phyloP scores from a whole-genome alignment of 2,329 filamentous ascomycete species.

The Lecanosticta acicola region DNA sequence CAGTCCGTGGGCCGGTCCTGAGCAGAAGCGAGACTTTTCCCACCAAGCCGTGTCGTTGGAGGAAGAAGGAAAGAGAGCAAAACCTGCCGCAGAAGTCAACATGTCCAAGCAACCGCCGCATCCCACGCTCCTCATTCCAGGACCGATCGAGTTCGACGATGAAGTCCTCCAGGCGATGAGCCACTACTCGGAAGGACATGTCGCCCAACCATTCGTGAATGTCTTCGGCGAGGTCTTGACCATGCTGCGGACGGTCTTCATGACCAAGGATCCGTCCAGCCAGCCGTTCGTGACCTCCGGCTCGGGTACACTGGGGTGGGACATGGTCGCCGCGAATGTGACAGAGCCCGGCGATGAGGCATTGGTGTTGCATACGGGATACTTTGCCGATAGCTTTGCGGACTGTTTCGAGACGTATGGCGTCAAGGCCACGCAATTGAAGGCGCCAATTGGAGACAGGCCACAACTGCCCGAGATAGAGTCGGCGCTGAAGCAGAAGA shows the following conservation, averaged over 20 bases:
- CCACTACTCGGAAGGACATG: conserved; percentile 93
- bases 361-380: conserved; percentile 89
- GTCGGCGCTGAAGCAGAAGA: conserved; percentile 78
- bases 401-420: conserved; percentile 90
- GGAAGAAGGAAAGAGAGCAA: conserved; percentile 25
- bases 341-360: conserved; percentile 84
- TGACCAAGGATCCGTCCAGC: conserved; percentile 71
- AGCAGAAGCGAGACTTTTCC: conserved; percentile 25
- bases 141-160: conserved; percentile 98
- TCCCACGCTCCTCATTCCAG: conserved; percentile 83
- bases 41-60: conserved; percentile 19
- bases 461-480: conserved; percentile 85
- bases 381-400: conserved; percentile 93
- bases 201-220: conserved; percentile 80
- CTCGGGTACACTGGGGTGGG: conserved; percentile 94
- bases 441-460: conserved; percentile 79
- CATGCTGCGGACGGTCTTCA: conserved; percentile 88
- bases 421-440: conserved; percentile 81
- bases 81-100: conserved; percentile 29
- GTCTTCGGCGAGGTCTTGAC: conserved; percentile 84
- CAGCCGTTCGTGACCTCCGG: conserved; percentile 93
- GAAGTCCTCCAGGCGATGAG: conserved; percentile 90
- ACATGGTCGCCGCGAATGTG: conserved; percentile 89
- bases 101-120: conserved; percentile 58
- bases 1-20: conserved; percentile 17